Evolutionary conservation across 169 alveolate genomes (phyloP).

Genomic region (Theileria orientalis): DNA sequence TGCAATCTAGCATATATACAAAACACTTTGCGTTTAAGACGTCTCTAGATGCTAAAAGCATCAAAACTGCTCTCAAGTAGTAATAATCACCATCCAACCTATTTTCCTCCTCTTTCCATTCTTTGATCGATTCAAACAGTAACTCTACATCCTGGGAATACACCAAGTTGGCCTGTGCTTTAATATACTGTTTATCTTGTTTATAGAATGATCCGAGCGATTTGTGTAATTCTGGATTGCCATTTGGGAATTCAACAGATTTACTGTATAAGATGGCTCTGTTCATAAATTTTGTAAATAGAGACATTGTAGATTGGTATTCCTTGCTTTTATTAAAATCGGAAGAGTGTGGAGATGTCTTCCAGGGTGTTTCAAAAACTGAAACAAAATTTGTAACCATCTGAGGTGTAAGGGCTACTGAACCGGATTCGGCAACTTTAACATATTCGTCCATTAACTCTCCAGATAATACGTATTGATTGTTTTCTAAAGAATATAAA

Average conservation of each 20-base stretch:
- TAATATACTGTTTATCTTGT: conserved; percentile 5
- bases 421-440: conserved; percentile 17
- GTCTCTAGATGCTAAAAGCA: conserved; percentile 42
- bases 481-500: conserved; percentile 5
- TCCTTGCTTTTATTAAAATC: not conserved
- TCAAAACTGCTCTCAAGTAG: conserved; percentile 43
- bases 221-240: conserved; percentile 25
- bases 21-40: conserved; percentile 41
- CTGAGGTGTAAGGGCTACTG: not conserved
- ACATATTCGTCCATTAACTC: conserved; percentile 32
- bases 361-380: conserved; percentile 19
- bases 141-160: conserved; percentile 55
- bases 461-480: conserved; percentile 15
- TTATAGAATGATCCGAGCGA: conserved; percentile 26
- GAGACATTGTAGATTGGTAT: not conserved
- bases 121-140: conserved; percentile 7
- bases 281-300: conserved; percentile 26
- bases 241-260: conserved; percentile 16
- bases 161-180: conserved; percentile 48
- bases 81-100: conserved; percentile 41
- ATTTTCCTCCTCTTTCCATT: conserved; percentile 35
- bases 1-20: conserved; percentile 41
- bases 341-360: not conserved
- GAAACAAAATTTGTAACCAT: not conserved
- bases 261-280: conserved; percentile 29